Evolutionary conservation across 169 alveolate genomes (phyloP).

Genomic region (Eimeria brunetti): DNA sequence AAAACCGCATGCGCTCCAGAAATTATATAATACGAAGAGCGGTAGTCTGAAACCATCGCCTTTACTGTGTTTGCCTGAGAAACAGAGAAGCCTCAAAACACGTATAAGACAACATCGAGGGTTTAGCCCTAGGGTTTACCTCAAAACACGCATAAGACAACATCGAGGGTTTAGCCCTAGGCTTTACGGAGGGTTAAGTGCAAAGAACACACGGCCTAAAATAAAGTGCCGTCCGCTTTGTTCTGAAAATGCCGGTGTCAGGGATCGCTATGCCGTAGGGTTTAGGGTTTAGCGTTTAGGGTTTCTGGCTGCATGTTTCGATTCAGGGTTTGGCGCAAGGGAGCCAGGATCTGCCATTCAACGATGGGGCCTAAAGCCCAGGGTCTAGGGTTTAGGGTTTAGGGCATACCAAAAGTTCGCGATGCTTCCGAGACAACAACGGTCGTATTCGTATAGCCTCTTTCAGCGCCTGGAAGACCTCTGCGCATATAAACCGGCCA

Average conservation of each 20-base stretch:
- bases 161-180: neutral
- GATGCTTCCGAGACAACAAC: constrained; percentile 16
- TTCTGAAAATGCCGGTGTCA: neutral
- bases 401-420: constrained; percentile 25
- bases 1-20: neutral
- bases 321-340: neutral
- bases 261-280: neutral
- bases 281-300: constrained; percentile 27
- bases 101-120: neutral
- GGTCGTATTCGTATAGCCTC: constrained; percentile 16
- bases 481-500: neutral
- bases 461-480: constrained; percentile 1
- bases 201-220: neutral
- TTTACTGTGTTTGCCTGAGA: constrained; percentile 24
- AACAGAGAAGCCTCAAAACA: neutral
- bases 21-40: neutral
- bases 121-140: neutral
- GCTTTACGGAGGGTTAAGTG: neutral
- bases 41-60: neutral
- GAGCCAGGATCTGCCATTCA: neutral
- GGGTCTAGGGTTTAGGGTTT: constrained; percentile 50
- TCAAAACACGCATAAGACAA: neutral
- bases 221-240: neutral
- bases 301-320: neutral
- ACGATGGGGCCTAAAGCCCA: neutral